These are phyloP conservation scores for Sophora flavescens DNA, from an alignment of 306 rosid species.

Conservation along the genomic window DNA sequence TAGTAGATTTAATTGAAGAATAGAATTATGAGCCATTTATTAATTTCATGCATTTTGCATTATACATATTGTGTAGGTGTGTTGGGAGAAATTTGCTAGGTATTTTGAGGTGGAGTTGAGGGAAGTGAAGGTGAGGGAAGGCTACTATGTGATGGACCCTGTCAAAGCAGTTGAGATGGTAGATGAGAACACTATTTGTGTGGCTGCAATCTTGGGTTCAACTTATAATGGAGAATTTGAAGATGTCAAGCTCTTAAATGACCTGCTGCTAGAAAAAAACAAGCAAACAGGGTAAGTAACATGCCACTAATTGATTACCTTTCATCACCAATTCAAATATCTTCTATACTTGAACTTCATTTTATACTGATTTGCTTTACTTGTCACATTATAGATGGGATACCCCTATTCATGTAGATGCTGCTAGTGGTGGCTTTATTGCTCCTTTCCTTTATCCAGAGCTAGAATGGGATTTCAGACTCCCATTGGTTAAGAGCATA, in stretches of 20 bases:
- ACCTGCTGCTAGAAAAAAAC: slow-evolving; percentile 64
- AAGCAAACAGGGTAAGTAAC: slow-evolving; percentile 61
- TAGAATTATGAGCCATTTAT: not conserved
- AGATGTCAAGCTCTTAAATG: slow-evolving; percentile 79
- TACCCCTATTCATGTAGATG: slow-evolving; percentile 84
- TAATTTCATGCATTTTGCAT: not conserved
- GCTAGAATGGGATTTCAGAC: slow-evolving; percentile 86
- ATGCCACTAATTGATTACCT: not conserved
- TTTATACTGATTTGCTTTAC: not conserved
- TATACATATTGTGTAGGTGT: slow-evolving; percentile 48
- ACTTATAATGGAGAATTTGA: slow-evolving; percentile 86
- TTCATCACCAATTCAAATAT: not conserved
- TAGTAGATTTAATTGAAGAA: not conserved
- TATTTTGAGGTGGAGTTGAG: slow-evolving; percentile 81
- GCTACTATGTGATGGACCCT: slow-evolving; percentile 85
- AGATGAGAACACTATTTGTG: slow-evolving; percentile 84
- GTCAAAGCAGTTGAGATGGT: slow-evolving; percentile 75
- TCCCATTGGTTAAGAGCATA: slow-evolving; percentile 83
- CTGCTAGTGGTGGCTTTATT: slow-evolving; percentile 84
- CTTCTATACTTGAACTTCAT: not conserved
- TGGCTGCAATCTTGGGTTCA: slow-evolving; percentile 86
- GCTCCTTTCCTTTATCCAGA: slow-evolving; percentile 86
- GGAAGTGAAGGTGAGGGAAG: slow-evolving; percentile 78
- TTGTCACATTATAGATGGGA: slow-evolving; percentile 65
- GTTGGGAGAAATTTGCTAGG: slow-evolving; percentile 86